A percentile compares a stretch with the other conserved stretches of the same genome.
Conservation (phyloP, 2,329 filamentous ascomycete species). For the Trichophyton schoenleinii region DNA sequence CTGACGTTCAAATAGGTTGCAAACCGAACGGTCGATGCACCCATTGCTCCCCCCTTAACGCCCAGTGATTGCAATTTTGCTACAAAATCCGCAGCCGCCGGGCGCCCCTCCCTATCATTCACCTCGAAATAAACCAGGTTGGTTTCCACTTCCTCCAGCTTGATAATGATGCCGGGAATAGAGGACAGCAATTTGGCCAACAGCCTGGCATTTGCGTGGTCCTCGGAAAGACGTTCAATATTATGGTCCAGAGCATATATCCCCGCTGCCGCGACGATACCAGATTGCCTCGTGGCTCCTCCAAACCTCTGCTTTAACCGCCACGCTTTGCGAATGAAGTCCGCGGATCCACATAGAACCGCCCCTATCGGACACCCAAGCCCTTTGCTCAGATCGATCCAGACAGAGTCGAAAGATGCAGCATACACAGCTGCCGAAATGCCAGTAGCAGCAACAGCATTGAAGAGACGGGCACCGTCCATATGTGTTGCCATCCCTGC, state of each 20-base stretch:
- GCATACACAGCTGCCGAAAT: slow-evolving; percentile 52
- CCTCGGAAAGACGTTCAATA: background rate
- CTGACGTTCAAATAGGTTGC: slow-evolving; percentile 2
- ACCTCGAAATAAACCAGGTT: slow-evolving; percentile 3
- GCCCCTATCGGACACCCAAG: slow-evolving; percentile 63
- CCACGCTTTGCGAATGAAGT: slow-evolving; percentile 1
- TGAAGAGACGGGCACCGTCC: slow-evolving; percentile 65
- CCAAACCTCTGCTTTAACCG: slow-evolving; percentile 1
- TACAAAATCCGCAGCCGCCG: background rate
- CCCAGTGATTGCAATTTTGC: background rate
- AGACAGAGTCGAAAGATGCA: slow-evolving; percentile 54
- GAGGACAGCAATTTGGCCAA: background rate
- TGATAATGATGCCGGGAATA: background rate
- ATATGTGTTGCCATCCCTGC: slow-evolving; percentile 54
- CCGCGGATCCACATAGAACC: slow-evolving; percentile 35
- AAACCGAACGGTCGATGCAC: background rate
- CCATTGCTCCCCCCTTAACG: background rate
- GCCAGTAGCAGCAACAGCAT: slow-evolving; percentile 55
- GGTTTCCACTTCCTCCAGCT: background rate
- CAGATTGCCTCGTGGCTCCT: slow-evolving; percentile 4
- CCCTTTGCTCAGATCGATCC: slow-evolving; percentile 62
- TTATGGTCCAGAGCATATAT: slow-evolving; percentile 4
- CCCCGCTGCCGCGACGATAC: slow-evolving; percentile 2
- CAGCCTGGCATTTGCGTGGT: background rate
- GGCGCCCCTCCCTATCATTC: background rate